A percentile compares a stretch with the other conserved stretches of the same genome.
These are phyloP conservation scores for Populus hybrid DNA, from an alignment of 441 rosid species.

Conservation along the genomic window DNA sequence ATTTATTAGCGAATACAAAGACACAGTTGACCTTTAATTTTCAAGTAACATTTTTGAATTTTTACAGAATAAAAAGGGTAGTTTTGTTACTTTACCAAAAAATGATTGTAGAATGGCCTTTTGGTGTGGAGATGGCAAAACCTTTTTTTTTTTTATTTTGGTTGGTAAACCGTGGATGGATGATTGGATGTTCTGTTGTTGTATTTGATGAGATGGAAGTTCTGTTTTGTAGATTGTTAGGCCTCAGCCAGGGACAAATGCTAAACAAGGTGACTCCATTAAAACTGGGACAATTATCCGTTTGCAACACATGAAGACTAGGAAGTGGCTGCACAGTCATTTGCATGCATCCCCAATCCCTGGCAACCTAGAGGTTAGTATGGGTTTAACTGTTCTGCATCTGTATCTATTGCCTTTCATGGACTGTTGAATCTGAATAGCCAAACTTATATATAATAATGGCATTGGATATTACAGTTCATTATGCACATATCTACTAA, in stretches of 20 bases:
- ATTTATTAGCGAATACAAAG: neutral
- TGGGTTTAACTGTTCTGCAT: too few relatives aligned
- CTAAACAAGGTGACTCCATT: constrained; percentile 82
- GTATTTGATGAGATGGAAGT: constrained; percentile 1
- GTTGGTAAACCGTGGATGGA: neutral
- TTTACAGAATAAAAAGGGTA: neutral
- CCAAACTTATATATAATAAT: too few relatives aligned
- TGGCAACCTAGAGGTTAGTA: too few relatives aligned
- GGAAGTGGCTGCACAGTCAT: too few relatives aligned
- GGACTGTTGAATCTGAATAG: too few relatives aligned
- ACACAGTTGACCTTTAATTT: neutral
- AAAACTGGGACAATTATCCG: constrained; percentile 59
- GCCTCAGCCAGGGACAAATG: constrained; percentile 53
- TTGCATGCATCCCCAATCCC: too few relatives aligned
- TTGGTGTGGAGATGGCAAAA: neutral
- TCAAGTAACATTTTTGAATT: neutral
- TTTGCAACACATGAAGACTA: too few relatives aligned
- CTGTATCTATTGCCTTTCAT: too few relatives aligned
- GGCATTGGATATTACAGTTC: too few relatives aligned
- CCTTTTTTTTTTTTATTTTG: too few relatives aligned
- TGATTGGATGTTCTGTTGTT: neutral
- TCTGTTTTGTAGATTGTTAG: constrained; percentile 57
- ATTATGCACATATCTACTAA: too few relatives aligned
- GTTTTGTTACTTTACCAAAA: neutral
- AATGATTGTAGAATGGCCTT: neutral